Conservation (phyloP, 305 asterid species). For the Fraxinus platypoda region DNA sequence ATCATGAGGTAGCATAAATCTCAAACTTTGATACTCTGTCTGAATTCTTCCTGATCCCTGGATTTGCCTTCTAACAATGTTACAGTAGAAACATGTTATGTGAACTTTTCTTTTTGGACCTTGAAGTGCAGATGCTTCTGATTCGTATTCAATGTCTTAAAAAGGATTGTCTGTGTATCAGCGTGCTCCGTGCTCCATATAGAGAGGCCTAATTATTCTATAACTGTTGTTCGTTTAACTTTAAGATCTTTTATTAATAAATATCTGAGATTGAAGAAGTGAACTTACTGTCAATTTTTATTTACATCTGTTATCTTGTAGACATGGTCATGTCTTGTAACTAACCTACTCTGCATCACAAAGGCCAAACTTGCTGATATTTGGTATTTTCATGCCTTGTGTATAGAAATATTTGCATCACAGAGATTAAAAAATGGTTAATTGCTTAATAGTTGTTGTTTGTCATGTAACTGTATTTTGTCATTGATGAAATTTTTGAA, state of each 20-base stretch:
- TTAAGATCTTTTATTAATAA: background rate
- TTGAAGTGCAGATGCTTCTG: background rate
- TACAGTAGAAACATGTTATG: background rate
- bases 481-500: background rate
- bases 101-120: background rate
- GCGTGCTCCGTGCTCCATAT: background rate
- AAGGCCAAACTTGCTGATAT: background rate
- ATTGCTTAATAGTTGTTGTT: background rate
- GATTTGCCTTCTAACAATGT: background rate
- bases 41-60: background rate
- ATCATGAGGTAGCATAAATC: background rate
- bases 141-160: background rate
- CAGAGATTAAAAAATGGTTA: background rate
- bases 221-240: background rate
- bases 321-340: background rate
- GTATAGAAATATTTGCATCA: background rate
- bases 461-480: background rate
- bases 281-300: background rate
- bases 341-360: background rate
- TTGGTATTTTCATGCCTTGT: background rate
- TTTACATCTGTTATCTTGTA: background rate
- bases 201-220: background rate
- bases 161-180: background rate
- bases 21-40: background rate
- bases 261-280: background rate